Evolutionary conservation across 192 early-diverging fungal genomes (phyloP).

Genomic region (Piromyces sp.): DNA sequence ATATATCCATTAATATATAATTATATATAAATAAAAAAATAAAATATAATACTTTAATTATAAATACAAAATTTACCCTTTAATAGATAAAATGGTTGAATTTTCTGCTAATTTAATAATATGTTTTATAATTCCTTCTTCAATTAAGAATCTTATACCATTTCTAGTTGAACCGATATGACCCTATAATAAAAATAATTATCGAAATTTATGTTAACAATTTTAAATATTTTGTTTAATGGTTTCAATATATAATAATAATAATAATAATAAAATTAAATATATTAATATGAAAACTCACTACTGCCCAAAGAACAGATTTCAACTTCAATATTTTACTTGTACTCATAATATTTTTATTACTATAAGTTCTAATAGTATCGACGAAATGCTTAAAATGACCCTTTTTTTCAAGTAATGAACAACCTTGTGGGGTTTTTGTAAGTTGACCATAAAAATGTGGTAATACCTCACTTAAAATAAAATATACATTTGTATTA

Average conservation of each 20-base stretch:
- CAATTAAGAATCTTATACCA: neutral
- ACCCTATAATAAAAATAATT: neutral
- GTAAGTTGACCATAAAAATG: constrained; percentile 71
- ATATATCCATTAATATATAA: too few relatives aligned
- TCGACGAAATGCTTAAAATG: constrained; percentile 49
- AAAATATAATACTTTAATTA: too few relatives aligned
- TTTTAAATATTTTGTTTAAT: too few relatives aligned
- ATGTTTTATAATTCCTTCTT: neutral
- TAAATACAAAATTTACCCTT: too few relatives aligned
- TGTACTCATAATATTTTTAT: constrained; percentile 12
- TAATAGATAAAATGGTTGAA: neutral
- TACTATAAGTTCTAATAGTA: constrained; percentile 26
- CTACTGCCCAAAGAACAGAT: constrained; percentile 61
- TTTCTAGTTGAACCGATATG: neutral
- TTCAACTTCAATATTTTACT: constrained; percentile 36
- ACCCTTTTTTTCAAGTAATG: constrained; percentile 34
- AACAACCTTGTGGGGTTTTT: constrained; percentile 55
- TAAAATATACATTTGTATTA: too few relatives aligned
- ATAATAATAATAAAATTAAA: too few relatives aligned
- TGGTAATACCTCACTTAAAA: constrained; percentile 18
- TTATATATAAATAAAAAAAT: too few relatives aligned
- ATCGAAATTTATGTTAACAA: too few relatives aligned
- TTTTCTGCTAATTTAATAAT: neutral
- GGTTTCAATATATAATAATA: too few relatives aligned
- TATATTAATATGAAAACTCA: constrained; percentile 11